Base-by-base conservation (phyloP, 805 yeast genomes). In the Diddensiella caesifluorescens region DNA sequence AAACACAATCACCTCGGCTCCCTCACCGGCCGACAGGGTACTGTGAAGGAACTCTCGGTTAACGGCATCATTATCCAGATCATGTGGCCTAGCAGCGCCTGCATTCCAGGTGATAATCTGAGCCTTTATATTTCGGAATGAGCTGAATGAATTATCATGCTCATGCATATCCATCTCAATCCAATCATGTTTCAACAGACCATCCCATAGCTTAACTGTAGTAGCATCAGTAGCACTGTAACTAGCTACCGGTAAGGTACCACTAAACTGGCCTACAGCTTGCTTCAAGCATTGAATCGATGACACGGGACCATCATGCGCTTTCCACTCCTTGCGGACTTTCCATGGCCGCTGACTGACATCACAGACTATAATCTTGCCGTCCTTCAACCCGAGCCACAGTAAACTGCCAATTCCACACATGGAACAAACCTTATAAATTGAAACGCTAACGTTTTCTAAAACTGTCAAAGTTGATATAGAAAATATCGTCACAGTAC, bases 1-100 rank as follows among this genome's bases (percentile, higher is more conserved):
- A 48, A 92, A 70, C 1, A 81, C 82, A 16, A 85, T 79, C 2
- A 89, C 60, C 54, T 90, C 96, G 27, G 83, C 76, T 22, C 61
- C 47, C 15, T 61, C 19, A 5, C 10, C 53, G 9, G 58, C 53
- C 32, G 54, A 52, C 26, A 48, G 16, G 4, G 46, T 40, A n/a
- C 39, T 28, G 4, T 35, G 35, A 39, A 53, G 43, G 46, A 53
- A 59, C 23, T 33, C 46, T 20, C 45, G 42, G 26, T 50, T 53
- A 3, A 35, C 42, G 9, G 39, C 26, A 23, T 49, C 44, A 2
- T 42, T 25, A 6, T 57, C 53, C 35, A 65, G 41, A 22, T 53
- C 56, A 2, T 50, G 28, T 1, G 71, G 69, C 18, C 54, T 50
- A 3, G 62, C 49, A 6, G 69, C 67, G 6, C 69, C 72, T 4